These are phyloP conservation scores for Epichloe elymi DNA, from an alignment of 2,329 filamentous ascomycete genomes.

Conservation along the genomic window DNA sequence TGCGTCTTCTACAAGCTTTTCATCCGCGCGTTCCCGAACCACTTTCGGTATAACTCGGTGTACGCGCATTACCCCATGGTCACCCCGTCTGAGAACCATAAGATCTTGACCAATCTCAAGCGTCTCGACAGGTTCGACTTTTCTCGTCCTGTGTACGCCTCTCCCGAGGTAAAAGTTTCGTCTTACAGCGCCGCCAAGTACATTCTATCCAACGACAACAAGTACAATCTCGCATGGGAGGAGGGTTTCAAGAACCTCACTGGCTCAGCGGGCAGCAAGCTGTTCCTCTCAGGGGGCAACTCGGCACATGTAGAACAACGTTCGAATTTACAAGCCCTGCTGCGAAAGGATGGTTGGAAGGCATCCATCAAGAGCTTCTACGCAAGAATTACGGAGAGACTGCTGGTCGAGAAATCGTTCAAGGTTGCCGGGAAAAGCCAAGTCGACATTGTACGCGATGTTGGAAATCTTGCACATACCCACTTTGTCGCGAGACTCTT, in stretches of 20 bases:
- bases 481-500: conserved; percentile 51
- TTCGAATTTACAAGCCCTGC: conserved; percentile 39
- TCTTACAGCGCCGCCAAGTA: conserved; percentile 49
- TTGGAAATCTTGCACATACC: conserved; percentile 54
- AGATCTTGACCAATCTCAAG: conserved; percentile 54
- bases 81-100: conserved; percentile 57
- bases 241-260: conserved; percentile 50
- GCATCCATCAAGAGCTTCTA: conserved; percentile 54
- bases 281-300: conserved; percentile 43
- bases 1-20: conserved; percentile 79
- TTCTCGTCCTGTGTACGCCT: conserved; percentile 40
- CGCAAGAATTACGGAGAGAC: conserved; percentile 42
- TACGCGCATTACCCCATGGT: conserved; percentile 70
- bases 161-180: conserved; percentile 39
- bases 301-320: conserved; percentile 35
- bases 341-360: conserved; percentile 51
- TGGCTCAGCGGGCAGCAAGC: conserved; percentile 37
- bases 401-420: conserved; percentile 54
- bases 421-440: conserved; percentile 41
- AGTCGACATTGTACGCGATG: conserved; percentile 58
- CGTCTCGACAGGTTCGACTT: conserved; percentile 59
- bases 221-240: conserved; percentile 54
- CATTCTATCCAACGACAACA: conserved; percentile 45
- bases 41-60: conserved; percentile 65
- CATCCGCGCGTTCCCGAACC: conserved; percentile 63